Conservation (phyloP, 208 protist species). For the Jaenimonas drosophilae region DNA sequence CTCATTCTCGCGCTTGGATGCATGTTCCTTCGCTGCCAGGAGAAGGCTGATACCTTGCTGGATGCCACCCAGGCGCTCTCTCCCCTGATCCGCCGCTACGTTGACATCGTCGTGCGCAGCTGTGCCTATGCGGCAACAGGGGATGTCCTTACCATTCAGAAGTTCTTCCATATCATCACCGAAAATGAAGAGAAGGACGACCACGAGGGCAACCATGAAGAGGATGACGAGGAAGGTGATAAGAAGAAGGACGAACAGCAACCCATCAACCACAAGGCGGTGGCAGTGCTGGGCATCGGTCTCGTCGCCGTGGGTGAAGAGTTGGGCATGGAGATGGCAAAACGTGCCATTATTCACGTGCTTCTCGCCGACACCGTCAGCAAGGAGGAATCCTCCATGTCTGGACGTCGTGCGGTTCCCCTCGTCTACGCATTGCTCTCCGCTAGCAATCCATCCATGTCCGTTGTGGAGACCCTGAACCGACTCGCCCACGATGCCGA, state of each 20-base stretch:
- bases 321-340: constrained; percentile 96
- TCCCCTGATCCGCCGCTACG: constrained; percentile 78
- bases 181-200: constrained; percentile 80
- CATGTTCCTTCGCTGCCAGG: constrained; percentile 93
- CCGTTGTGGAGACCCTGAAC: constrained; percentile 96
- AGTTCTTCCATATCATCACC: constrained; percentile 93
- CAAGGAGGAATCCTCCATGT: constrained; percentile 63
- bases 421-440: constrained; percentile 96
- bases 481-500: constrained; percentile 98
- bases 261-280: constrained; percentile 82
- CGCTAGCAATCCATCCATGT: constrained; percentile 93
- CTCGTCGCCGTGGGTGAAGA: constrained; percentile 98
- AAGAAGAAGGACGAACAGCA: constrained; percentile 17
- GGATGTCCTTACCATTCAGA: constrained; percentile 98
- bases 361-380: constrained; percentile 85
- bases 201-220: too few relatives aligned
- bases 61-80: constrained; percentile 86
- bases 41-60: constrained; percentile 89
- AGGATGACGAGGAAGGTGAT: constrained; percentile 34
- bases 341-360: constrained; percentile 96
- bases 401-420: constrained; percentile 93
- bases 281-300: constrained; percentile 97
- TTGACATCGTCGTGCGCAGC: constrained; percentile 89
- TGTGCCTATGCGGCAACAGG: constrained; percentile 98
- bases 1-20: constrained; percentile 92